A percentile compares a stretch with the other conserved stretches of the same genome.
These are phyloP conservation scores for Pseudogymnoascus sp. DNA, from an alignment of 2,329 filamentous ascomycete species.

Conservation along the genomic window DNA sequence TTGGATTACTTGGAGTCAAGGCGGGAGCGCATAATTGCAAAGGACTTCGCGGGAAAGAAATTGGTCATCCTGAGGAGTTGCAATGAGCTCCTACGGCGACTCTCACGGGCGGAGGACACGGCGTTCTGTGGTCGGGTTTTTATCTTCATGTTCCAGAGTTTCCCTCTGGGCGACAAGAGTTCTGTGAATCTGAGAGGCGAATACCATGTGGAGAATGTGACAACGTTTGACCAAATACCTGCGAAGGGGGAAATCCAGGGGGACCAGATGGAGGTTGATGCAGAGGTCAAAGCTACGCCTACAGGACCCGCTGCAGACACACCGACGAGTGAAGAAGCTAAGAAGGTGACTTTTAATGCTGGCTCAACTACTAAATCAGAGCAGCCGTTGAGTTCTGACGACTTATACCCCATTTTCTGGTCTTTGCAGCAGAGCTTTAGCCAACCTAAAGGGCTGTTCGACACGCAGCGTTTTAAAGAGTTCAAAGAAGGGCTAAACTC, in stretches of 20 bases:
- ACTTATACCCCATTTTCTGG: conserved; percentile 90
- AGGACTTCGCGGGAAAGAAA: conserved; percentile 74
- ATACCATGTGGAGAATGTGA: conserved; percentile 93
- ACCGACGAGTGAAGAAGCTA: conserved; percentile 27
- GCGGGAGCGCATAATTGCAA: conserved; percentile 77
- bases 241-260: conserved; percentile 29
- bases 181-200: conserved; percentile 94
- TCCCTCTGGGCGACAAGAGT: conserved; percentile 91
- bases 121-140: conserved; percentile 97
- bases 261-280: conserved; percentile 63
- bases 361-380: conserved; percentile 38
- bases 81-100: conserved; percentile 85
- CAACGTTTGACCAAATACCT: conserved; percentile 62
- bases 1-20: conserved; percentile 95
- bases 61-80: conserved; percentile 87
- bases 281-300: conserved; percentile 31
- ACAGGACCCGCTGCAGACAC: conserved; percentile 20
- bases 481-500: conserved; percentile 58
- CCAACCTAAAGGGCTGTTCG: conserved; percentile 77
- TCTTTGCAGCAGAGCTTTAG: conserved; percentile 87
- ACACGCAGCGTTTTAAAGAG: conserved; percentile 55
- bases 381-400: conserved; percentile 57
- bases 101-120: conserved; percentile 94
- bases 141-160: conserved; percentile 97
- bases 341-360: conserved; percentile 38